Percentiles rank a stretch among this genome's conserved stretches.
Evolutionary conservation across 768 basidiomycete genomes (phyloP).

Genomic region (Russula abietina): DNA sequence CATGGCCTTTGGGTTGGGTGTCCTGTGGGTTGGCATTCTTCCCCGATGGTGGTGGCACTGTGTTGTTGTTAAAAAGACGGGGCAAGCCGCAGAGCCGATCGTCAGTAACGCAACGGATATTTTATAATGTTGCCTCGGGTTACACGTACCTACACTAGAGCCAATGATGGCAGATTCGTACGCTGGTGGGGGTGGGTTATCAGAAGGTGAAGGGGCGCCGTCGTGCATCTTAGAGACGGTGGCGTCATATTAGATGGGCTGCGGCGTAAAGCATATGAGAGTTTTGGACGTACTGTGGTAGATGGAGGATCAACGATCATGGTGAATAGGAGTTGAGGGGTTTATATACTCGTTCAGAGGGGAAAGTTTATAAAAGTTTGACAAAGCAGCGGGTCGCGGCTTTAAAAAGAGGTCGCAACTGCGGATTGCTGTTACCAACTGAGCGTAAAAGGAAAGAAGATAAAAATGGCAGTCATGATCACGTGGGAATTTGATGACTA

Average conservation of each 20-base stretch:
- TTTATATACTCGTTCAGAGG: background rate
- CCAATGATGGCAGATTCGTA: conserved; percentile 4
- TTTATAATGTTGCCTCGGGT: background rate
- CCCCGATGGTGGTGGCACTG: background rate
- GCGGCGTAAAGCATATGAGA: background rate
- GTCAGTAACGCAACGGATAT: background rate
- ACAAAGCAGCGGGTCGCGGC: background rate
- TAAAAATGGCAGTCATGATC: background rate
- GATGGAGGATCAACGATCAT: conserved; percentile 15
- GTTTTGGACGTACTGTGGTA: background rate
- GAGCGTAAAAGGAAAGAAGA: background rate
- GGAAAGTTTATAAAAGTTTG: background rate
- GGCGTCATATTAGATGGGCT: background rate
- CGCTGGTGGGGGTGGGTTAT: conserved; percentile 19
- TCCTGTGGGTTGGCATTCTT: background rate
- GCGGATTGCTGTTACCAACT: background rate
- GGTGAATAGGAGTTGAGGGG: background rate
- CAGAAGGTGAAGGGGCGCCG: background rate
- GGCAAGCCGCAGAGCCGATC: background rate
- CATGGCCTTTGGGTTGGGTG: background rate
- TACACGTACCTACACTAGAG: background rate
- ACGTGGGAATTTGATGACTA: background rate
- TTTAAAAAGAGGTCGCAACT: background rate
- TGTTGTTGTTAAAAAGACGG: background rate
- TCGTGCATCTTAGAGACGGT: background rate